Conservation (phyloP, 1,139 yeast species). For the Pneumocystis carinii region DNA sequence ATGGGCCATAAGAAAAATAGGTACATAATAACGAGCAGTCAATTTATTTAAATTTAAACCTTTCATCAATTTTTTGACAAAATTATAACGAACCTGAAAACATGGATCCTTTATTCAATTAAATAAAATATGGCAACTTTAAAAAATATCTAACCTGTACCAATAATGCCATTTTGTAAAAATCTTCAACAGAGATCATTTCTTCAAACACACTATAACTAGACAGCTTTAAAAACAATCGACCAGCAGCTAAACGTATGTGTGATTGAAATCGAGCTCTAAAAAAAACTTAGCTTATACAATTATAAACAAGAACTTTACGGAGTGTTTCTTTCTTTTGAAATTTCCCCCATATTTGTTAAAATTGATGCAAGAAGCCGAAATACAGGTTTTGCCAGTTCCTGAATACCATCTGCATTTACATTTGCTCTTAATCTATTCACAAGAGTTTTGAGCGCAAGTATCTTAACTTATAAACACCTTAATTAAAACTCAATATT, state of each 20-base stretch:
- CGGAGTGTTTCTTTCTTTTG: conserved; percentile 49
- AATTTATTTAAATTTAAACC: conserved; percentile 38
- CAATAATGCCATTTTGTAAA: conserved; percentile 41
- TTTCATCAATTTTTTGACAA: conserved; percentile 39
- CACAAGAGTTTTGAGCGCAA: conserved; percentile 45
- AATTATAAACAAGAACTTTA: neutral
- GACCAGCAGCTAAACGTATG: conserved; percentile 56
- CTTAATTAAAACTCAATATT: neutral
- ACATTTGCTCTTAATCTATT: conserved; percentile 45
- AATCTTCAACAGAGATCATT: conserved; percentile 37
- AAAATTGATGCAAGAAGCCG: conserved; percentile 53
- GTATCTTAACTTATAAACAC: conserved; percentile 28
- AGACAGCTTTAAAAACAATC: conserved; percentile 49
- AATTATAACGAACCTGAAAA: conserved; percentile 39
- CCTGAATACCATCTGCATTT: conserved; percentile 24
- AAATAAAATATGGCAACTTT: neutral
- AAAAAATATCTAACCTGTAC: conserved; percentile 28
- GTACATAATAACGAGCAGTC: conserved; percentile 50
- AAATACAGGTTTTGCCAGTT: conserved; percentile 46
- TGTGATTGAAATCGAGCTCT: conserved; percentile 37
- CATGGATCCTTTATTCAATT: conserved; percentile 34
- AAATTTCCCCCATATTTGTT: conserved; percentile 70
- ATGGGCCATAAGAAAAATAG: conserved; percentile 59
- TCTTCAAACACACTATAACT: conserved; percentile 38
- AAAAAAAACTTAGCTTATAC: neutral